phyloP scores from a whole-genome alignment of 805 yeast genomes.

The Metschnikowia reukaufii region DNA sequence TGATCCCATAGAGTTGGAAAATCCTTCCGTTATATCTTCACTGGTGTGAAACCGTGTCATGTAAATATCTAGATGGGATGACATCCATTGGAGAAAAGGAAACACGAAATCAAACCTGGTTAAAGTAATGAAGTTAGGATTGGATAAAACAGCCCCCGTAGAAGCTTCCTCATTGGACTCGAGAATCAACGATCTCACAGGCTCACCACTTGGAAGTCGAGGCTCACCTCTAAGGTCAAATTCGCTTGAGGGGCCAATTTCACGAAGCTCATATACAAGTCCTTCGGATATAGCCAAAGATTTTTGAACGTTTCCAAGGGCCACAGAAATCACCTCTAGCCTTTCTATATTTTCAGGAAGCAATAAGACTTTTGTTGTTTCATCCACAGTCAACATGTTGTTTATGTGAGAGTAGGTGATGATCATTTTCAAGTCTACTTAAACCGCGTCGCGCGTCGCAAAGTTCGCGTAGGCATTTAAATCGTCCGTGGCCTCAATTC shows the following conservation, averaged over 20 bases:
- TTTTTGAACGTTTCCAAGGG: conserved; percentile 1
- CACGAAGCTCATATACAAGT: conserved; percentile 16
- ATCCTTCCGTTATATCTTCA: conserved; percentile 16
- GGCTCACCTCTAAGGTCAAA: conserved; percentile 18
- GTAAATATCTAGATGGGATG: conserved; percentile 5
- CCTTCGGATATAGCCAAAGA: conserved; percentile 12
- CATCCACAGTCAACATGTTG: conserved; percentile 6
- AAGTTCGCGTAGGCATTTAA: neutral
- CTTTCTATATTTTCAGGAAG: conserved; percentile 10
- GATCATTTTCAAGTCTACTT: neutral
- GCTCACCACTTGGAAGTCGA: conserved; percentile 18
- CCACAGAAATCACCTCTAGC: conserved; percentile 5
- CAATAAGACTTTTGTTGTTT: conserved; percentile 13
- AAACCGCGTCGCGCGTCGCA: conserved; percentile 2
- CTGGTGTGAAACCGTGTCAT: conserved; percentile 14
- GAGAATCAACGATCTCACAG: conserved; percentile 18
- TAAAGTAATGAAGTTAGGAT: conserved; percentile 11
- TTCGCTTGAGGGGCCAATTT: conserved; percentile 17
- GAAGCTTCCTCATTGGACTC: neutral
- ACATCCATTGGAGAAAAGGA: conserved; percentile 12
- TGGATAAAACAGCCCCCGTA: conserved; percentile 13
- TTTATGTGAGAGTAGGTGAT: neutral
- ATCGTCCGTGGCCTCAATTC: neutral
- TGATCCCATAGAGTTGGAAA: conserved; percentile 3
- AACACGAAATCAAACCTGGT: conserved; percentile 16